Evolutionary conservation across 78 protist genomes (phyloP).

Genomic region (Dictyostelium discoideum): dicty_2.7 NC_007091.3:4092001-4092500

Average conservation of each 20-base stretch:
- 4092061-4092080: not conserved
- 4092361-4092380: not conserved
- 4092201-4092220: not conserved
- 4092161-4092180: not conserved
- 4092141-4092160: not conserved
- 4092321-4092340: not conserved
- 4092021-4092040: conserved; percentile 1
- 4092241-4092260: not conserved
- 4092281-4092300: not conserved
- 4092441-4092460: conserved; percentile 1
- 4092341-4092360: conserved; percentile 34
- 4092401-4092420: not conserved
- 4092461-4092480: not conserved
- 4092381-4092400: conserved; percentile 2
- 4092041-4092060: not conserved
- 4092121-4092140: not conserved
- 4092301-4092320: not conserved
- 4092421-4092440: not conserved
- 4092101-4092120: not conserved
- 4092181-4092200: too few species aligned
- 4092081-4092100: not conserved
- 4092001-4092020: not conserved
- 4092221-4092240: not conserved
- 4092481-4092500: not conserved
- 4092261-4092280: not conserved